These are phyloP conservation scores for Xylariaceae sp. DNA, from an alignment of 2,329 filamentous ascomycete species.

Conservation along the genomic window DNA sequence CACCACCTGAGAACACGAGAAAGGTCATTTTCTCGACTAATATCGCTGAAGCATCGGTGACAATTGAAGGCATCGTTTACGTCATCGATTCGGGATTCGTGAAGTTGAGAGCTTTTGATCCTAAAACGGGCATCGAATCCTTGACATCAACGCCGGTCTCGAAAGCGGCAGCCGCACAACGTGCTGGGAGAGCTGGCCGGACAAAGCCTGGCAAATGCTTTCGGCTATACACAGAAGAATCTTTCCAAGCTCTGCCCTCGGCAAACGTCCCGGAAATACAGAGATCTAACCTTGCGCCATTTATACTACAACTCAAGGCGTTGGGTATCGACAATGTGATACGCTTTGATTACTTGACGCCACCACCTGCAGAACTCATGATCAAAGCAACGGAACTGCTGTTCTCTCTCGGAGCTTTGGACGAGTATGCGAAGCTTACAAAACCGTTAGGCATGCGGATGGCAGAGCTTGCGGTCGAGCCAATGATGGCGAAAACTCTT, in stretches of 20 bases:
- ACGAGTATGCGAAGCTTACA: conserved; percentile 88
- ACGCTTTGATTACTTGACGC: conserved; percentile 84
- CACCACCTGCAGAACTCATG: conserved; percentile 83
- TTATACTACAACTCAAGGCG: conserved; percentile 89
- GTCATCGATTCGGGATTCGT: conserved; percentile 91
- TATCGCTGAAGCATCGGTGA: conserved; percentile 94
- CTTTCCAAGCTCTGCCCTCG: conserved; percentile 67
- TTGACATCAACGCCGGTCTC: conserved; percentile 81
- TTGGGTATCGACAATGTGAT: conserved; percentile 93
- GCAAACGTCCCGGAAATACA: conserved; percentile 88
- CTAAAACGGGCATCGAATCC: conserved; percentile 82
- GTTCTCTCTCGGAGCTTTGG: conserved; percentile 82
- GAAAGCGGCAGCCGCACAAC: conserved; percentile 89
- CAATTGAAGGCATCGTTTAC: conserved; percentile 88
- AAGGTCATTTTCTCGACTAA: conserved; percentile 96
- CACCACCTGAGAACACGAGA: conserved; percentile 75
- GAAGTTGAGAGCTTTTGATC: conserved; percentile 85
- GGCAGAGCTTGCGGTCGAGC: conserved; percentile 91
- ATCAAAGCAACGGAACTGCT: conserved; percentile 85
- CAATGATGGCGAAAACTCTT: conserved; percentile 92
- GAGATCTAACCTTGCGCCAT: conserved; percentile 84
- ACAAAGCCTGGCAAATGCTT: conserved; percentile 94
- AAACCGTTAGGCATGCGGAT: conserved; percentile 85
- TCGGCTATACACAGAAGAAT: conserved; percentile 81
- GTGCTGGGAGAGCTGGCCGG: conserved; percentile 86